Percentiles rank a stretch among this genome's conserved stretches.
These are phyloP conservation scores for Cydonia oblonga DNA, from an alignment of 331 rosid genomes.

Conservation along the genomic window DNA sequence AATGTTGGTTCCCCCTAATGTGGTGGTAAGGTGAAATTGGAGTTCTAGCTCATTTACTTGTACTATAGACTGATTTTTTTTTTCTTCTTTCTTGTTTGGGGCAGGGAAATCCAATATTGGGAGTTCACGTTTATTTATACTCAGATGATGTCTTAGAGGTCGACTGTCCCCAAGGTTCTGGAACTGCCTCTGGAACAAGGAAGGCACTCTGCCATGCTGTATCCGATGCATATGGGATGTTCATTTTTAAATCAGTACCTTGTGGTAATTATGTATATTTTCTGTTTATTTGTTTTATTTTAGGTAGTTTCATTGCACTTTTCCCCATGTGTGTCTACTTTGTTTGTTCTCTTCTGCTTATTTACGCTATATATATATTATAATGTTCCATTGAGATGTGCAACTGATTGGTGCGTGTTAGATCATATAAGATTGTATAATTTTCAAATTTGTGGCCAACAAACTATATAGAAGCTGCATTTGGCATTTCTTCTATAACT, in stretches of 20 bases:
- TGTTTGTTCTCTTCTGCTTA: background rate
- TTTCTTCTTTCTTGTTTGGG: background rate
- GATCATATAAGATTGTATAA: background rate
- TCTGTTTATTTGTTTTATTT: constrained; percentile 1
- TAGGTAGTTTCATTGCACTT: background rate
- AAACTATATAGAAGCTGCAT: background rate
- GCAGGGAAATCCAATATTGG: constrained; percentile 92
- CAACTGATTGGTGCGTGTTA: background rate
- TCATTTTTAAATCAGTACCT: constrained; percentile 65
- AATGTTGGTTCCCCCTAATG: background rate
- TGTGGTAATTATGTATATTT: constrained; percentile 56
- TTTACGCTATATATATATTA: no score
- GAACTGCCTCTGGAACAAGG: constrained; percentile 43
- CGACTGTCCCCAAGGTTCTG: constrained; percentile 82
- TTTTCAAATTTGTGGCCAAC: background rate
- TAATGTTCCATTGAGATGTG: background rate
- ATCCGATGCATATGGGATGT: constrained; percentile 82
- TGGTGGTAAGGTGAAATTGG: background rate
- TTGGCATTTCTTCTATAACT: background rate
- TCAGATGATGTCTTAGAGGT: constrained; percentile 80
- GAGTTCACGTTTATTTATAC: constrained; percentile 78
- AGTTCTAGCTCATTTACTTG: background rate
- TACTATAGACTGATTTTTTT: constrained; percentile 5
- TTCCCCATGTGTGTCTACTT: background rate
- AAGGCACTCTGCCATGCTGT: constrained; percentile 76